Evolutionary conservation across 1,284 basidiomycete species (phyloP).

Genomic region (Thelephora terrestris): DNA sequence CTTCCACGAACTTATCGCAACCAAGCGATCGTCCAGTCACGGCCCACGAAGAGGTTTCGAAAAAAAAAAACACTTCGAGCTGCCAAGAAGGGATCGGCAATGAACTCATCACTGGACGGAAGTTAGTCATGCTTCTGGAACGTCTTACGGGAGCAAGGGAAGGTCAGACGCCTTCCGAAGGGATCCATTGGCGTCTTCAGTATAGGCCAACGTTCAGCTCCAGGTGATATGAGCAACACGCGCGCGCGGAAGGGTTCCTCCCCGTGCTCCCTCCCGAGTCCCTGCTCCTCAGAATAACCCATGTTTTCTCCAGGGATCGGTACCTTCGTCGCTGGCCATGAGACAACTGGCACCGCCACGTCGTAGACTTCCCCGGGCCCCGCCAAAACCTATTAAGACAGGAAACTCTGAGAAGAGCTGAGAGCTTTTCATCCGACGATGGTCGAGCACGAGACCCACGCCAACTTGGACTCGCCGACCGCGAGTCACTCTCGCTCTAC

Average conservation of each 20-base stretch:
- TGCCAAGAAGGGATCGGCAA: constrained; percentile 25
- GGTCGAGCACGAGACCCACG: constrained; percentile 48
- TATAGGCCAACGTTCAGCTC: constrained; percentile 36
- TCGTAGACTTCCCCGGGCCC: constrained; percentile 62
- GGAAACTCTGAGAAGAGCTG: constrained; percentile 63
- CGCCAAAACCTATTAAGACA: constrained; percentile 46
- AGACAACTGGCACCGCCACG: constrained; percentile 42
- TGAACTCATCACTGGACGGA: constrained; percentile 35
- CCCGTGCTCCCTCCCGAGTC: no score
- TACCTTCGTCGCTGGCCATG: constrained; percentile 66
- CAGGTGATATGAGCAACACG: constrained; percentile 52
- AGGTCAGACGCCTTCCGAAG: constrained; percentile 24
- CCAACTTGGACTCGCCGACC: constrained; percentile 58
- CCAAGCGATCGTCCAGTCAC: not conserved
- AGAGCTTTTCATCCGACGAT: constrained; percentile 35
- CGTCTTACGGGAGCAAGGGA: constrained; percentile 10
- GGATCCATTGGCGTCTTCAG: constrained; percentile 47
- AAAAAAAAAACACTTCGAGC: not conserved
- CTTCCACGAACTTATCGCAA: not conserved
- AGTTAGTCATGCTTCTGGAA: constrained; percentile 20
- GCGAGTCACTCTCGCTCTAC: constrained; percentile 60
- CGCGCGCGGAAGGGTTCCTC: constrained; percentile 48
- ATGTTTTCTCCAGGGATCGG: constrained; percentile 34
- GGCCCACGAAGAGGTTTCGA: not conserved
- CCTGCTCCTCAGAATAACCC: not conserved